Evolutionary conservation across 2,329 filamentous ascomycete species (phyloP), one percentile per base, ranked within the genome.

Genomic region (Curvularia sp.): DNA sequence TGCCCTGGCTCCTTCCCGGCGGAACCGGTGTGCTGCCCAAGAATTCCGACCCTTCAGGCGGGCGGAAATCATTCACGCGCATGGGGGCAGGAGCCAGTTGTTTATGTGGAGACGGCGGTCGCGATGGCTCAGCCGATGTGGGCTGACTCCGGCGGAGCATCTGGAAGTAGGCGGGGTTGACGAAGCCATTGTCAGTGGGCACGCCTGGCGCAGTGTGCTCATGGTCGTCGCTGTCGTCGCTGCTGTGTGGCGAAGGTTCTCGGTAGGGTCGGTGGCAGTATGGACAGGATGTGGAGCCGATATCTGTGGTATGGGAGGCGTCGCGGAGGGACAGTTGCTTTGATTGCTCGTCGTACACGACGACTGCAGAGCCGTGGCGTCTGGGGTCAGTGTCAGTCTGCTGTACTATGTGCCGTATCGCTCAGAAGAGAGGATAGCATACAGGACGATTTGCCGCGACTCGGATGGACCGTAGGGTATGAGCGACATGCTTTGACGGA

Each of bases 81-180:
- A 64, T 81, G 13, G 68, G 65, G 7, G 70, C 67, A 8, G 76
- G 74, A 31, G 72, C 72, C 52, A 74, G 62, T 69, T 81, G 73
- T 77, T 83, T 76, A 77, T 81, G 77, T 15, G 83, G 80, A 53
- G 85, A 82, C 2, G 83, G 74, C 35, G 84, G 80, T 57, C 77
- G 69, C 53, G 79, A 78, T 47, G 73, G 71, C 73, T 75, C 81
- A 77, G 70, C 83, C 77, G 77, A 88, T 47, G 71, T 80, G 54
- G 83, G 83, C 51, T 81, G 78, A 65, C 84, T 88, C 50, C 84
- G 79, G 44, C 86, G 90, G 41, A 99, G 88, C 90, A 98, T 93
- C 70, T 92, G 92, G 78, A 99, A 99, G 81, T 99, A 99, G 51
- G 93, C 88, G 2, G 93, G 93, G 70, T 93, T 89, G 67, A 97